phyloP scores from a whole-genome alignment of 2,329 filamentous ascomycete species.

The Hirsutella rhossiliensis region DNA sequence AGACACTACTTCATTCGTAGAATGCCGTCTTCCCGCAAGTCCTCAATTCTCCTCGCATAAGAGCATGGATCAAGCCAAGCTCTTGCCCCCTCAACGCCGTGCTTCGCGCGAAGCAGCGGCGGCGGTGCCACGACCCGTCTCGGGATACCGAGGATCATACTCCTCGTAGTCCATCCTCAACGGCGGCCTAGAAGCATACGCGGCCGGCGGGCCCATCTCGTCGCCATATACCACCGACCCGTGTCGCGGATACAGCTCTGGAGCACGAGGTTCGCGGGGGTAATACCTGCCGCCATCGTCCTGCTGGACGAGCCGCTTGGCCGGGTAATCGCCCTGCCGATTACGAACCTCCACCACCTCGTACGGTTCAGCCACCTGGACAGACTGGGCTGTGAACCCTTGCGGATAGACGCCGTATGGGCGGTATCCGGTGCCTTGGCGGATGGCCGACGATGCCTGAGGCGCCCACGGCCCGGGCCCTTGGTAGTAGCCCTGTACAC shows the following conservation, averaged over 20 bases:
- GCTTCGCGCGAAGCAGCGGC: not conserved
- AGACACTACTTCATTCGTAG: no score
- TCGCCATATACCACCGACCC: not conserved
- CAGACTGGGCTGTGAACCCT: not conserved
- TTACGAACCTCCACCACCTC: constrained; percentile 35
- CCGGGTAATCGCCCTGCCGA: constrained; percentile 31
- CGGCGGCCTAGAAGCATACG: not conserved
- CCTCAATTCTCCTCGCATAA: no score
- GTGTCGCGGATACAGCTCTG: constrained; percentile 7
- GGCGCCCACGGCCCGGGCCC: not conserved
- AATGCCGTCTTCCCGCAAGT: no score
- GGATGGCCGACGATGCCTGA: not conserved
- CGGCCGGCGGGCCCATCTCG: not conserved
- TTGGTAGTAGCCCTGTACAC: not conserved
- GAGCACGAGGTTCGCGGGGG: constrained; percentile 8
- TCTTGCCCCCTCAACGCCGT: not conserved
- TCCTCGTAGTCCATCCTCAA: constrained; percentile 19
- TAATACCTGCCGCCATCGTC: constrained; percentile 14
- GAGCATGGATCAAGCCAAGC: no score
- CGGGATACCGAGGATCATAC: constrained; percentile 31
- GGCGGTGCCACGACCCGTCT: constrained; percentile 4
- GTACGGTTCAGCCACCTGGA: constrained; percentile 18
- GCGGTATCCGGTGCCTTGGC: constrained; percentile 2
- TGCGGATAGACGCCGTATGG: constrained; percentile 5
- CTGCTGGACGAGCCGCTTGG: constrained; percentile 26